Conservation (phyloP, 495 filamentous ascomycete genomes). For the Penicillium coffeae region DNA sequence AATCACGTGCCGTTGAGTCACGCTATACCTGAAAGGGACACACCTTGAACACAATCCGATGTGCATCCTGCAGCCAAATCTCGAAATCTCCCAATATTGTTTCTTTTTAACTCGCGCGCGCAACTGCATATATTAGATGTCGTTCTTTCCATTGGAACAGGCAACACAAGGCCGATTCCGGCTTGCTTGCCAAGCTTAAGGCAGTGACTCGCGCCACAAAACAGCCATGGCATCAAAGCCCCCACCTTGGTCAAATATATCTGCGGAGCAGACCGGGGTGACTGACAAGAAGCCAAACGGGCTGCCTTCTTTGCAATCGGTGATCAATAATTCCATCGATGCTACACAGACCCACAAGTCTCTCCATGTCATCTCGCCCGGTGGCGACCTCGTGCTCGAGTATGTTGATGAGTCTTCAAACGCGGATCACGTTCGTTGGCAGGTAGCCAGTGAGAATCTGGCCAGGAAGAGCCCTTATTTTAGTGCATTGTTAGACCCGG, state of each 20-base stretch:
- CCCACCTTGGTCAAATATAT: not conserved
- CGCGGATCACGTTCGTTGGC: conserved; percentile 25
- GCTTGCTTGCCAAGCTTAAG: not conserved
- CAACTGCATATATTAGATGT: not conserved
- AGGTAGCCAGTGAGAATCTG: conserved; percentile 31
- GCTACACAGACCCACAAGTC: not conserved
- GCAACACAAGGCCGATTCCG: not conserved
- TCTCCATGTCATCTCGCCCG: conserved; percentile 18
- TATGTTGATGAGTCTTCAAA: conserved; percentile 19
- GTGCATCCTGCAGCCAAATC: not conserved
- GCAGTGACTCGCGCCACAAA: not conserved
- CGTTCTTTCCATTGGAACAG: not conserved
- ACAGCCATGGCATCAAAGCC: not conserved
- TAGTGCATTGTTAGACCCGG: conserved; percentile 40
- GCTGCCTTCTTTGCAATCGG: not conserved
- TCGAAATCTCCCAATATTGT: not conserved
- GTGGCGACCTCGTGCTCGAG: conserved; percentile 38
- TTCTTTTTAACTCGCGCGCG: not conserved
- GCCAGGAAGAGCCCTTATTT: conserved; percentile 42
- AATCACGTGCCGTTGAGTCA: not conserved
- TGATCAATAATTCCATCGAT: not conserved
- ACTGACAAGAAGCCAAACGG: not conserved
- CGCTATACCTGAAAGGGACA: not conserved
- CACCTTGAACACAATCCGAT: not conserved
- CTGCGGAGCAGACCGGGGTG: not conserved